These are phyloP conservation scores for Coemansia umbellata DNA, from an alignment of 192 early-diverging fungal genomes.

Conservation along the genomic window DNA sequence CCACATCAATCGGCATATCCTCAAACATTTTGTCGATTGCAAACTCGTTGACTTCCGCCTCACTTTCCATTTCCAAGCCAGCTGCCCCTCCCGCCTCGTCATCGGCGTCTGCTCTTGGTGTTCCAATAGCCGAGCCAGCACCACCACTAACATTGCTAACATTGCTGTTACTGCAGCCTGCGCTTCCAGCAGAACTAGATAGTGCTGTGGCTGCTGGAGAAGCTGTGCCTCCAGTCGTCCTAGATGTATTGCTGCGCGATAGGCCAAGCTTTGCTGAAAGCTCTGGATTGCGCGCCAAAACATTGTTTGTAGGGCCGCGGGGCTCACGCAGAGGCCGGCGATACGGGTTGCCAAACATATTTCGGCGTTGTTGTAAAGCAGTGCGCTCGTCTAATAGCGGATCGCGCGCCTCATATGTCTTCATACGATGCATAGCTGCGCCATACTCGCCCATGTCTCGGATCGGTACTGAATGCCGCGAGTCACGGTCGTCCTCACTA, in stretches of 20 bases:
- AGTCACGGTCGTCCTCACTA: conserved; percentile 55
- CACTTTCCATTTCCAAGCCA: conserved; percentile 45
- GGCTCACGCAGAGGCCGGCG: conserved; percentile 52
- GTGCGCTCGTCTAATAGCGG: conserved; percentile 66
- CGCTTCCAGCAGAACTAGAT: background rate
- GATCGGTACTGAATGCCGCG: conserved; percentile 62
- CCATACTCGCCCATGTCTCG: conserved; percentile 69
- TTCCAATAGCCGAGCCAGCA: no score
- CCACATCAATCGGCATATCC: conserved; percentile 26
- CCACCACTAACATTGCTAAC: background rate
- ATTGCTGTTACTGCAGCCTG: background rate
- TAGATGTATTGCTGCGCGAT: conserved; percentile 1
- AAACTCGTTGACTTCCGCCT: conserved; percentile 52
- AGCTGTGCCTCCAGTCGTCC: background rate
- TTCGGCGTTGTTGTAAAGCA: conserved; percentile 51
- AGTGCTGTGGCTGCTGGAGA: background rate
- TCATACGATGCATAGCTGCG: conserved; percentile 53
- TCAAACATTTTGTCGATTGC: conserved; percentile 49
- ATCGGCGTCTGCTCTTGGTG: conserved; percentile 12
- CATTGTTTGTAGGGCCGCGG: conserved; percentile 48
- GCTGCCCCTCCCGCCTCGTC: conserved; percentile 22
- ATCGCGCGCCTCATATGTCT: conserved; percentile 57
- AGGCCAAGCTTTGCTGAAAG: conserved; percentile 38
- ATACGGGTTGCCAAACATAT: conserved; percentile 79
- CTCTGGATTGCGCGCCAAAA: conserved; percentile 41